A percentile compares a stretch with the other conserved stretches of the same genome.
Conservation (phyloP, 106 monocot species). For the Allium cepa region DNA sequence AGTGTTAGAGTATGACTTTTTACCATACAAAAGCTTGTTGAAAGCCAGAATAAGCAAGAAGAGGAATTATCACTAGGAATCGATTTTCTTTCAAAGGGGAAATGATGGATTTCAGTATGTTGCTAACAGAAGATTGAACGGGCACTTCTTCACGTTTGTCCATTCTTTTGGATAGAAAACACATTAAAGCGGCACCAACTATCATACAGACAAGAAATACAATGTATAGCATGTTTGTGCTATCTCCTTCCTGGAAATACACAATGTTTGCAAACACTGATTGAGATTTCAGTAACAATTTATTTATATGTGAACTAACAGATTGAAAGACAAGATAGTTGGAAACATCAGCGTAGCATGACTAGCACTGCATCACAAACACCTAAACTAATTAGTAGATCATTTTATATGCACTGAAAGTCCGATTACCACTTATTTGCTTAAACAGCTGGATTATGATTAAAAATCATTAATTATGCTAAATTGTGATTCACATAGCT, state of each 20-base stretch:
- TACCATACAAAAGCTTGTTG: slow-evolving; percentile 95
- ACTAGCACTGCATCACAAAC: no score
- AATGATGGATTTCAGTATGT: slow-evolving; percentile 47
- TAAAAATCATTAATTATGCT: no score
- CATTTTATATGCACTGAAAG: no score
- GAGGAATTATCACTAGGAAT: slow-evolving; percentile 72
- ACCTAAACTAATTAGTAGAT: no score
- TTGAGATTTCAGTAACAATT: no score
- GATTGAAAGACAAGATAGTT: no score
- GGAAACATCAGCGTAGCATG: no score
- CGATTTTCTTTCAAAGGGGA: slow-evolving; percentile 56
- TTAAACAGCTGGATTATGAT: no score
- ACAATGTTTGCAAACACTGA: no score
- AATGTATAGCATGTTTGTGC: slow-evolving; percentile 56
- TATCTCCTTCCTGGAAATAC: slow-evolving; percentile 47
- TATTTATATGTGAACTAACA: no score
- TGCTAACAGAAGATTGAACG: slow-evolving; percentile 18
- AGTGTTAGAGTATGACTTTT: not conserved
- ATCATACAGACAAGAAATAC: slow-evolving; percentile 73
- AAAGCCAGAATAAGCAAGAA: slow-evolving; percentile 82
- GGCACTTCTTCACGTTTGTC: slow-evolving; percentile 13
- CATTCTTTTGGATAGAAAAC: slow-evolving; percentile 65
- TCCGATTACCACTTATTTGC: no score
- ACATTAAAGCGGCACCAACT: slow-evolving; percentile 66
- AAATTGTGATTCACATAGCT: no score